phyloP scores from a whole-genome alignment of 176 grass and related monocot genomes.

The Aegilops speltoides region DNA sequence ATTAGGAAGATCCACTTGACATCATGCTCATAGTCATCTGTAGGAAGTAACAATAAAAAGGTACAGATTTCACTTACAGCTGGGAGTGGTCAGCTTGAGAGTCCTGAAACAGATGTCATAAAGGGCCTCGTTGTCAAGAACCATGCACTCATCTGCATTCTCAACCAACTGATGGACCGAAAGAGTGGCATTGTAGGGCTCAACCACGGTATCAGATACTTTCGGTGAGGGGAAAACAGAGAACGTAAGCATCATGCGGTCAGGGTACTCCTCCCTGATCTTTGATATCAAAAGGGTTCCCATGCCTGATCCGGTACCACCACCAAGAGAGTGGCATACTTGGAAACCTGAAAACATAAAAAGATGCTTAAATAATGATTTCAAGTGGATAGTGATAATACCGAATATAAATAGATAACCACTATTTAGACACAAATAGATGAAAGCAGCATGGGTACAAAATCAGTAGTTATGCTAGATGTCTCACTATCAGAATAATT shows the following conservation, averaged over 20 bases:
- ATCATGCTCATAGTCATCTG: neutral
- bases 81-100: conserved; percentile 59
- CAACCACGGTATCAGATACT: conserved; percentile 58
- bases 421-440: neutral
- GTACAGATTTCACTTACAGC: conserved; percentile 32
- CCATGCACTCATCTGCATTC: conserved; percentile 65
- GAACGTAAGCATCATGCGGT: conserved; percentile 65
- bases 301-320: conserved; percentile 63
- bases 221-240: conserved; percentile 60
- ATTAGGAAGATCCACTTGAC: neutral
- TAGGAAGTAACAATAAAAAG: conserved; percentile 3
- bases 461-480: neutral
- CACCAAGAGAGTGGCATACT: conserved; percentile 62
- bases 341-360: conserved; percentile 45
- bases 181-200: conserved; percentile 59
- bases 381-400: neutral
- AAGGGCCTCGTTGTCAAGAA: conserved; percentile 59
- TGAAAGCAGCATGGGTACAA: neutral
- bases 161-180: conserved; percentile 59
- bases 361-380: neutral
- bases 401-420: neutral
- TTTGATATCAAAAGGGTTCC: conserved; percentile 57
- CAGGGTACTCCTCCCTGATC: conserved; percentile 56
- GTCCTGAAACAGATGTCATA: conserved; percentile 66
- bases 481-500: too few relatives aligned